Evolutionary conservation across 2,329 filamentous ascomycete genomes (phyloP).

Genomic region (Sporothrix mexicana): DNA sequence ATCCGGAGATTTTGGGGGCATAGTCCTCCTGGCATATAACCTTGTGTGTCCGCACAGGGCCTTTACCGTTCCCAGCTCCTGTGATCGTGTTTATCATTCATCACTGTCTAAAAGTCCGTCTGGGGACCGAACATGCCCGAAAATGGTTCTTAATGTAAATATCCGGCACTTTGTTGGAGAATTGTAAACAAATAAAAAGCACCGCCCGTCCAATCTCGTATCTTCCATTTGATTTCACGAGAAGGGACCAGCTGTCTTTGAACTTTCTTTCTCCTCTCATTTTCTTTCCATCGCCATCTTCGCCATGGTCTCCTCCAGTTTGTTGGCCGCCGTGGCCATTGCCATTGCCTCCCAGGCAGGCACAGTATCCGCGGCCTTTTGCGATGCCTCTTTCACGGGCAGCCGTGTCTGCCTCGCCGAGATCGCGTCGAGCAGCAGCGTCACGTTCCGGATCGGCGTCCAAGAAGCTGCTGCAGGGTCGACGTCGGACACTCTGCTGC

Average conservation of each 20-base stretch:
- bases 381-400: conserved; percentile 18
- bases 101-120: too few species aligned
- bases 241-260: too few species aligned
- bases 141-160: not conserved
- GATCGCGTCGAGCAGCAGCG: conserved; percentile 36
- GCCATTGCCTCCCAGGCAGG: not conserved
- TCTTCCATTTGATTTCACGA: too few species aligned
- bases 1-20: not conserved
- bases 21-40: not conserved
- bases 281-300: not conserved
- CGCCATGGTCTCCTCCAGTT: not conserved
- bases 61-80: conserved; percentile 1
- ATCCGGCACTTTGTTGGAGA: not conserved
- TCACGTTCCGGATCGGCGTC: conserved; percentile 41
- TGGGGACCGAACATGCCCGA: not conserved
- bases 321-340: not conserved
- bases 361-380: not conserved
- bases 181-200: not conserved
- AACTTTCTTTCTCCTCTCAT: not conserved
- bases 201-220: not conserved
- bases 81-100: too few species aligned
- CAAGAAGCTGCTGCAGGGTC: conserved; percentile 40
- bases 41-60: not conserved
- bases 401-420: conserved; percentile 37
- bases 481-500: conserved; percentile 45